These are phyloP conservation scores for Blastobotrys buckinghamii DNA, from an alignment of 1,139 yeast genomes.

Conservation along the genomic window DNA sequence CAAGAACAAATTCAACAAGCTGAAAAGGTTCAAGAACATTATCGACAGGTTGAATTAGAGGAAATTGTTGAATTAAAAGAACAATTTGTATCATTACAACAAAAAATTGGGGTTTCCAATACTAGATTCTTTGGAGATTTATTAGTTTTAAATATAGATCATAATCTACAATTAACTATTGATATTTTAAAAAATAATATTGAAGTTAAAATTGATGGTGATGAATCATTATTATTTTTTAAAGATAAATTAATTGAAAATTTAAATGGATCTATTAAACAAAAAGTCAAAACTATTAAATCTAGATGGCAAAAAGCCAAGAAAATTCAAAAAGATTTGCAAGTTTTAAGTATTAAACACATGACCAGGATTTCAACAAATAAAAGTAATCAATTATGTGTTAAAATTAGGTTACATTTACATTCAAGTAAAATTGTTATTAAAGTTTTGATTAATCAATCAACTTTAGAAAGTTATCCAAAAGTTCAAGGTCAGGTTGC, in stretches of 20 bases:
- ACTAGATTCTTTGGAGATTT: background rate
- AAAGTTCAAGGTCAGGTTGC: slow-evolving; percentile 13
- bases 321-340: slow-evolving; percentile 9
- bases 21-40: slow-evolving; percentile 12
- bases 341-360: slow-evolving; percentile 13
- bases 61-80: slow-evolving; percentile 12
- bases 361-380: slow-evolving; percentile 6
- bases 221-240: slow-evolving; percentile 1
- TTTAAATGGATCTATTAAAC: background rate
- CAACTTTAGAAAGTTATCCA: slow-evolving; percentile 14
- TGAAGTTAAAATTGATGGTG: background rate
- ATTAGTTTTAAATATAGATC: slow-evolving; percentile 3
- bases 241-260: background rate
- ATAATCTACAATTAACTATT: slow-evolving; percentile 6
- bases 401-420: slow-evolving; percentile 10
- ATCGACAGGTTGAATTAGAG: slow-evolving; percentile 13
- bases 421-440: slow-evolving; percentile 8
- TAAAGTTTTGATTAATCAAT: slow-evolving; percentile 10
- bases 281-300: slow-evolving; percentile 1
- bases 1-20: slow-evolving; percentile 15
- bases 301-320: slow-evolving; percentile 12
- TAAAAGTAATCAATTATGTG: slow-evolving; percentile 3
- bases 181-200: slow-evolving; percentile 1
- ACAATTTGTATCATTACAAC: slow-evolving; percentile 7
- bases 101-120: slow-evolving; percentile 9